Evolutionary conservation across 2,329 filamentous ascomycete genomes (phyloP), one percentile per base, ranked within the genome.

Genomic region (Colletotrichum somersetense): DNA sequence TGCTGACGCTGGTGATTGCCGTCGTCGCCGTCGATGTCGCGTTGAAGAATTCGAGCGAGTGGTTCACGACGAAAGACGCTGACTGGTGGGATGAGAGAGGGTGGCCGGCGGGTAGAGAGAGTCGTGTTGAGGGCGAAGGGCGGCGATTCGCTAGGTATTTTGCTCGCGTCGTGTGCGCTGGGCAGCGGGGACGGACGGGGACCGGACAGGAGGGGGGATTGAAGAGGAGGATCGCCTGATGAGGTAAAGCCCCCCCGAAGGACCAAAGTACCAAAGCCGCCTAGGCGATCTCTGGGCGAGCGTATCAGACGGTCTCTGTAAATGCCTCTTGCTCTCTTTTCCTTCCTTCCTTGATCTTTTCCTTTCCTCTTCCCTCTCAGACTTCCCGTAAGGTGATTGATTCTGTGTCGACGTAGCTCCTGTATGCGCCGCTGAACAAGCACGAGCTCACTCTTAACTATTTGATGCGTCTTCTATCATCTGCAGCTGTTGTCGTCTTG

Each of bases 131-230:
- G 30, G 52, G 48, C 11, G 57, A 56, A 35, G 53, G 20, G 46
- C 46, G 67, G 66, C 62, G 55, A 61, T 70, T 70, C 56, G 67
- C 56, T 33, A 42, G 67, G 33, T 52, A 42, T 55, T 66, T 66
- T 50, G 59, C 64, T 70, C 62, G 62, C 62, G 67, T 70, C 62
- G 55, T 61, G 67, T 53, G 62, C n/a, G 67, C 53, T 66, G 62
- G 42, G 40, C 52, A 56, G 62, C 35, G 35, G 35, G 35, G 35
- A 38, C 52, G 35, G 35, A 38, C 52, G 48, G 62, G 50, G 46
- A 55, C 26, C 44, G 55, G 62, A 66, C 42, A 38, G 62, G 55
- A 40, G 52, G 26, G 50, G 61, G 42, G 50, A 38, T 58, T 40
- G 53, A 46, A 20, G 44, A 55, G 55, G 56, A 61, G 48, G 56